phyloP scores from a whole-genome alignment of 2,329 filamentous ascomycete genomes.

The Beauveria sp. region DNA sequence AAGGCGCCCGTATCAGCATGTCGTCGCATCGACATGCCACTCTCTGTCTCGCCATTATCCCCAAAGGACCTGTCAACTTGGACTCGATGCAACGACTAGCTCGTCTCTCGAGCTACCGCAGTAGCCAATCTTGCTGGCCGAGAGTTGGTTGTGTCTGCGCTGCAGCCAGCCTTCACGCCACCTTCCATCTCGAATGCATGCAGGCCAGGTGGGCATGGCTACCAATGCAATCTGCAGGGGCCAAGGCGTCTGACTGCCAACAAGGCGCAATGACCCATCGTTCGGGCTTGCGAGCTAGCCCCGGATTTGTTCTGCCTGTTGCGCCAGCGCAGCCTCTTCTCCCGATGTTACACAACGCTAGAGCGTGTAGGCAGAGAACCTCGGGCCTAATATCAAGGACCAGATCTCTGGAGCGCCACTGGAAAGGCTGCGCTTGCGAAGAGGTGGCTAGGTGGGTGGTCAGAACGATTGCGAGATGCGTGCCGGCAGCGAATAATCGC shows the following conservation, averaged over 20 bases:
- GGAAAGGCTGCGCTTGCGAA: background rate
- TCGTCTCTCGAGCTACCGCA: background rate
- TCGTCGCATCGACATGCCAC: slow-evolving; percentile 3
- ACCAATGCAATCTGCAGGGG: slow-evolving; percentile 8
- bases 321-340: background rate
- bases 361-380: background rate
- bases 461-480: background rate
- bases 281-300: background rate
- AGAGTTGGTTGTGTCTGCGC: background rate
- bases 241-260: background rate
- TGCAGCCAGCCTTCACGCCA: slow-evolving; percentile 1
- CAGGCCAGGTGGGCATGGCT: slow-evolving; percentile 4
- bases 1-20: background rate
- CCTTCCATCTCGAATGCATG: slow-evolving; percentile 7
- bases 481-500: background rate
- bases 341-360: background rate
- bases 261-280: background rate
- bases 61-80: background rate
- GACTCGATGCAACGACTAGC: background rate
- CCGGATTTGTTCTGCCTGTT: background rate
- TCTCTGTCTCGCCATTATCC: background rate
- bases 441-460: background rate
- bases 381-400: background rate
- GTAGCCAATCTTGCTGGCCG: background rate
- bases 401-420: slow-evolving; percentile 5